Conservation (phyloP, 2,329 filamentous ascomycete genomes). For the Alternaria consortialis region DNA sequence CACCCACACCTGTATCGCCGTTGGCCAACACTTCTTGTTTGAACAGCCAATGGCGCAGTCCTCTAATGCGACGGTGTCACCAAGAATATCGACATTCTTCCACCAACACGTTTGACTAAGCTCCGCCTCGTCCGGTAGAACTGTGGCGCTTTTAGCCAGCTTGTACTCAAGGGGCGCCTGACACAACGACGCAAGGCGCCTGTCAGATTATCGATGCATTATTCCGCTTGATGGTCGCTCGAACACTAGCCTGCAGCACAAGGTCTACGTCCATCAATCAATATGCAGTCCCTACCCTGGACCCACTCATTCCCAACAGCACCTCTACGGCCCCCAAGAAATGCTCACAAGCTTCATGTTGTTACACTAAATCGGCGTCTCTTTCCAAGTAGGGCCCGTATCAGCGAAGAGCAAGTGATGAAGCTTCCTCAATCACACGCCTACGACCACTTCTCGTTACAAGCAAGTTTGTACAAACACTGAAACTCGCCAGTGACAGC, state of each 20-base stretch:
- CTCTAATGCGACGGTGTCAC: conserved; percentile 11
- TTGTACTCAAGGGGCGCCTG: conserved; percentile 17
- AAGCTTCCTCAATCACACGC: conserved; percentile 20
- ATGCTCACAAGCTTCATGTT: background rate
- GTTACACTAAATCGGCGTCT: conserved; percentile 3
- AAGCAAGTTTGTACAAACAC: conserved; percentile 17
- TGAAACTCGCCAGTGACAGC: conserved; percentile 4
- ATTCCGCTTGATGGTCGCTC: conserved; percentile 10
- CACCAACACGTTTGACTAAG: conserved; percentile 4
- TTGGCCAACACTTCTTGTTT: conserved; percentile 5
- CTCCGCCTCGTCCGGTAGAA: conserved; percentile 20
- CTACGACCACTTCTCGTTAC: conserved; percentile 24
- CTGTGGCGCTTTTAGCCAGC: conserved; percentile 26
- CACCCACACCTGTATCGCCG: conserved; percentile 1
- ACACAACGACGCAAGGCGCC: conserved; percentile 18
- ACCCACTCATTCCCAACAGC: background rate
- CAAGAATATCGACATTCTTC: conserved; percentile 7
- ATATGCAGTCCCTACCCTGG: background rate
- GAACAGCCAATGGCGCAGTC: conserved; percentile 9
- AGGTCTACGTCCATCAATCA: conserved; percentile 1
- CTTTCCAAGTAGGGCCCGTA: background rate
- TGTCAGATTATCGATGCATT: conserved; percentile 20
- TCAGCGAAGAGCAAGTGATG: conserved; percentile 6
- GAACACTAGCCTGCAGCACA: conserved; percentile 8
- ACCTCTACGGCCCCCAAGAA: background rate